Evolutionary conservation across 192 early-diverging fungal genomes (phyloP).

Genomic region (Backusella australiensis): DNA sequence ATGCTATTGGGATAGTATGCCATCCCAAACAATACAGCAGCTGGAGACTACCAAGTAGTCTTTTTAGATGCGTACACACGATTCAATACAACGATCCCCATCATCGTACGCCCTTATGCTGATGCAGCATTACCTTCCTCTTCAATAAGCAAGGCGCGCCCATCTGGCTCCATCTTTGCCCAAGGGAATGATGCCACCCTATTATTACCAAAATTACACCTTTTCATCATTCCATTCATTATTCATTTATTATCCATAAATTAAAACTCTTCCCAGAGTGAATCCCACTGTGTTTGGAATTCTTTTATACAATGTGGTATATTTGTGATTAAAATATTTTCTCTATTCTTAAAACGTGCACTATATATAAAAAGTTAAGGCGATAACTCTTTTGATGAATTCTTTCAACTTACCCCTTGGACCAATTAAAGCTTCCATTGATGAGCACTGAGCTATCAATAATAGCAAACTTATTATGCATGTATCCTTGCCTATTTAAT

Average conservation of each 20-base stretch:
- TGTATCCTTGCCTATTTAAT: conserved; percentile 38
- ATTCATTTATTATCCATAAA: conserved; percentile 2
- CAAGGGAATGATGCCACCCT: background rate
- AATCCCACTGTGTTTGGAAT: conserved; percentile 60
- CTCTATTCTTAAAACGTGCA: conserved; percentile 66
- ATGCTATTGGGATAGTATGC: conserved; percentile 1
- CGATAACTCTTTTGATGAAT: background rate
- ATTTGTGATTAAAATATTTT: conserved; percentile 68
- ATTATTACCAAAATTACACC: background rate
- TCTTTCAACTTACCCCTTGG: conserved; percentile 39
- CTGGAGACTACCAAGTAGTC: conserved; percentile 25
- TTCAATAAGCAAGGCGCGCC: background rate
- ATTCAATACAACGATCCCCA: conserved; percentile 22
- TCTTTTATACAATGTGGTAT: conserved; percentile 51
- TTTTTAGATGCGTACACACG: conserved; percentile 14
- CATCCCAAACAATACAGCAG: conserved; percentile 18
- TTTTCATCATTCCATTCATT: background rate
- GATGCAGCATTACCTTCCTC: background rate
- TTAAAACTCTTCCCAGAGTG: conserved; percentile 59
- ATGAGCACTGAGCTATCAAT: conserved; percentile 56
- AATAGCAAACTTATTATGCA: conserved; percentile 77
- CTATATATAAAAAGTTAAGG: conserved; percentile 15
- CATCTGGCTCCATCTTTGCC: conserved; percentile 12
- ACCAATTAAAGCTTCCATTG: conserved; percentile 65
- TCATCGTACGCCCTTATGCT: conserved; percentile 17